Percentiles rank a stretch among this genome's conserved stretches.
Evolutionary conservation across 148 eudicot species (phyloP).

Genomic region (Persicaria tinctoria): DNA sequence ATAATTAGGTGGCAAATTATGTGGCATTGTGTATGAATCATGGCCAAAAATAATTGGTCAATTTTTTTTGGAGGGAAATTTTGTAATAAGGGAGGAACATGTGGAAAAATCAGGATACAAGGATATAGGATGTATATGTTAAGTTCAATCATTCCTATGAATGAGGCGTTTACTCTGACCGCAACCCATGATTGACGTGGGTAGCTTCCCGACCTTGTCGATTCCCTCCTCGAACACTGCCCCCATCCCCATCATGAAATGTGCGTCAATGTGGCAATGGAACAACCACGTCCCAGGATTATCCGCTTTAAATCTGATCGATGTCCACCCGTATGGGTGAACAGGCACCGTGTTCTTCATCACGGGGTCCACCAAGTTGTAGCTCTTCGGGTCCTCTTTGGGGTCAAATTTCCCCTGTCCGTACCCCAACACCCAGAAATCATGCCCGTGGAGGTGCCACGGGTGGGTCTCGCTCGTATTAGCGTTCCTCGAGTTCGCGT

Average conservation of each 20-base stretch:
- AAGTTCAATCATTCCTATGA: not conserved
- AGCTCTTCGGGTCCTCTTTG: conserved; percentile 27
- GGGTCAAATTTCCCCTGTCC: conserved; percentile 63
- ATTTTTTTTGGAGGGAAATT: no score
- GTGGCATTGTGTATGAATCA: no score
- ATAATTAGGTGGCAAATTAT: no score
- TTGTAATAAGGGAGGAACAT: no score
- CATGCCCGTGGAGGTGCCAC: conserved; percentile 94
- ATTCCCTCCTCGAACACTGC: conserved; percentile 48
- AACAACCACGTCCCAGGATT: conserved; percentile 64
- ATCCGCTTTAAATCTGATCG: conserved; percentile 43
- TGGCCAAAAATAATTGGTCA: no score
- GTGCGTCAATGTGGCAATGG: conserved; percentile 60
- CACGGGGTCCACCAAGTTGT: conserved; percentile 44
- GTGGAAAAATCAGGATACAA: no score
- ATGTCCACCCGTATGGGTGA: conserved; percentile 64
- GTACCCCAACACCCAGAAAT: conserved; percentile 86
- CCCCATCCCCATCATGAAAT: conserved; percentile 57
- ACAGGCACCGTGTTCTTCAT: conserved; percentile 50
- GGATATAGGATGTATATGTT: no score
- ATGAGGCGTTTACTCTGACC: conserved; percentile 29
- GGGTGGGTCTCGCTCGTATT: conserved; percentile 84
- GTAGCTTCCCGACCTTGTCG: conserved; percentile 38
- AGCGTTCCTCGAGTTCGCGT: conserved; percentile 48
- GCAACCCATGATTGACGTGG: conserved; percentile 44